Base-by-base conservation (phyloP, 129 eudicot species). In the Glebionis coronaria region DNA sequence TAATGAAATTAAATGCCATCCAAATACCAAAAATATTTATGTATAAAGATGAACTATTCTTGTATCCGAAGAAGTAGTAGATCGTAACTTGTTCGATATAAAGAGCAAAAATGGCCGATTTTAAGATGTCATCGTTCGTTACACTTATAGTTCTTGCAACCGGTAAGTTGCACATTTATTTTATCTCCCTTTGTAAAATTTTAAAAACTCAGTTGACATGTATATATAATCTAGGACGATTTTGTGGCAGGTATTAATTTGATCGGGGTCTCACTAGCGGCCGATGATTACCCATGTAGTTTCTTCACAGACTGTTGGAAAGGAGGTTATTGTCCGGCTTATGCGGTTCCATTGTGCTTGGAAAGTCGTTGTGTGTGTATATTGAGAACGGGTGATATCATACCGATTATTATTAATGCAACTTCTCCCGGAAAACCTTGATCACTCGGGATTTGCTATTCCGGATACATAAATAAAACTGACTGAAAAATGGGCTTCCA, bases 341-440 rank as follows among this genome's bases (percentile, higher is more conserved):
- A 57, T 57, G 1, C 42, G n/a, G 29, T 57, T 57, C 63, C 63
- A 19, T 23, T 57, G 13, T 57, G 63, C 63, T 57, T 57, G 19
- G 29, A 57, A 23, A 13, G 14, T 14, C 63, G 44, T 25, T 57
- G 63, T 57, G n/a, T 12, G 25, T 57, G 63, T 57, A 28, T 57
- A 25, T 1, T 57, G 19, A 57, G 42, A 8, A 57, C 9, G 28
- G 63, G 63, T 23, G 63, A 57, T 57, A 57, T 57, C 5, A 57
- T 57, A 57, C 63, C 63, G n/a, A 16, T 57, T 57, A 27, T 57
- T 57, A 23, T 13, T 11, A 57, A 57, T 57, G 40, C 42, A 12
- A 57, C 63, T 57, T 57, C 63, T 65, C 25, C 65, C 6, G 42
- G 6, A 9, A 28, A 57, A 60, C 65, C 65, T 14, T 60, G 35